Evolutionary conservation across 306 rosid species (phyloP).

Genomic region (Alnus rubra): DNA sequence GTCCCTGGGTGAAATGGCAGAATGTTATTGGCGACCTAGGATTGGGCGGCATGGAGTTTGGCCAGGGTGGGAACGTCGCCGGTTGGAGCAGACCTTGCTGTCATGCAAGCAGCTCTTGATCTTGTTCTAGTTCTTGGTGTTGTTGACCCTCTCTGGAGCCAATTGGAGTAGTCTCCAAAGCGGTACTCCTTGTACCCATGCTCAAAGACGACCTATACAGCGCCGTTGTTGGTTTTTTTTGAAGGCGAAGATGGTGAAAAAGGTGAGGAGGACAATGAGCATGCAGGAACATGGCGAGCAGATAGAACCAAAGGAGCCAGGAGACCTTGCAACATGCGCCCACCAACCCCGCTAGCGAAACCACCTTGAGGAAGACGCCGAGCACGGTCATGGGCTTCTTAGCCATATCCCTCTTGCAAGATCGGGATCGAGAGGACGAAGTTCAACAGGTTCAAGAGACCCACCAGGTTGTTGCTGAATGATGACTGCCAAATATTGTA

Average conservation of each 20-base stretch:
- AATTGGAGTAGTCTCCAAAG: conserved; percentile 79
- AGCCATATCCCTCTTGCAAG: too few relatives aligned
- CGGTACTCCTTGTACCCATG: conserved; percentile 68
- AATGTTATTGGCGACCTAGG: conserved; percentile 62
- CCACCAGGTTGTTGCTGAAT: too few relatives aligned
- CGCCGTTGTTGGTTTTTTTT: conserved; percentile 54
- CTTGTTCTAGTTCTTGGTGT: conserved; percentile 50
- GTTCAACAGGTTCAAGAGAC: too few relatives aligned
- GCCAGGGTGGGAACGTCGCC: conserved; percentile 67
- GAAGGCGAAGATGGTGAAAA: conserved; percentile 66
- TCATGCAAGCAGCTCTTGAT: conserved; percentile 61
- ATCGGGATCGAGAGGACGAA: too few relatives aligned
- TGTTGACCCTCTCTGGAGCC: conserved; percentile 67
- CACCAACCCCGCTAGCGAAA: conserved; percentile 67
- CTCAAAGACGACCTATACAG: conserved; percentile 38
- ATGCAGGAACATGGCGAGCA: conserved; percentile 60
- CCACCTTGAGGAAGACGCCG: conserved; percentile 61
- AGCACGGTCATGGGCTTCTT: conserved; percentile 29
- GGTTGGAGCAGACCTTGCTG: conserved; percentile 58
- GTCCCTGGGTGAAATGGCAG: conserved; percentile 64
- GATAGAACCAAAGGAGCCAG: conserved; percentile 78
- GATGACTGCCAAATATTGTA: too few relatives aligned
- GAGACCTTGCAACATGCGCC: conserved; percentile 70
- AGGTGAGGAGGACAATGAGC: conserved; percentile 57
- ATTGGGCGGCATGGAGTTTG: conserved; percentile 52